A percentile compares a stretch with the other conserved stretches of the same genome.
phyloP scores from a whole-genome alignment of 345 rosid genomes.

The Eucalyptus microcorys region DNA sequence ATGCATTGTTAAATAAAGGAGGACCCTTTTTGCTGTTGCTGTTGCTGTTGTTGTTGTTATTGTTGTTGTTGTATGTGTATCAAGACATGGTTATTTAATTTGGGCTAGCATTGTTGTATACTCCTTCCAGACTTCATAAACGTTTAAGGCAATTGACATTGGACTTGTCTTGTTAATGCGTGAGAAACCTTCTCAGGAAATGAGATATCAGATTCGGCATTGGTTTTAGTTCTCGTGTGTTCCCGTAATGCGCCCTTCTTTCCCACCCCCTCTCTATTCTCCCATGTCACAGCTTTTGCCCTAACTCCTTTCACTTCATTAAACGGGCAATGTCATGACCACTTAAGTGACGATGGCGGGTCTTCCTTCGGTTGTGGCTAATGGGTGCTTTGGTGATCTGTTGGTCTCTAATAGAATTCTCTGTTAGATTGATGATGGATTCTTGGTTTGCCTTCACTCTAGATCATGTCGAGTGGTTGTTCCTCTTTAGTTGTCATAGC shows the following conservation, averaged over 20 bases:
- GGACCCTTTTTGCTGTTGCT: background rate
- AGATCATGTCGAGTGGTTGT: background rate
- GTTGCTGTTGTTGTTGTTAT: background rate
- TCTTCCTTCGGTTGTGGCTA: background rate
- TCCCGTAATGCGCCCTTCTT: background rate
- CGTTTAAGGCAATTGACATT: background rate
- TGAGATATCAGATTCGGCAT: background rate
- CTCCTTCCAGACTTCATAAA: background rate
- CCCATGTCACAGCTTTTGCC: background rate
- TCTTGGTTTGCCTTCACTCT: background rate
- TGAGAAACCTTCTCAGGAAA: background rate
- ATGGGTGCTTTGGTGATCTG: background rate
- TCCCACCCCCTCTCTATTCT: background rate
- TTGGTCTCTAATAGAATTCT: background rate
- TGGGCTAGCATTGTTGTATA: background rate
- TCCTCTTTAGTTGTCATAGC: background rate
- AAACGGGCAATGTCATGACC: background rate
- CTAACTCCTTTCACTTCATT: background rate
- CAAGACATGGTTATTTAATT: background rate
- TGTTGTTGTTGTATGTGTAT: background rate
- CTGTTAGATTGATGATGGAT: background rate
- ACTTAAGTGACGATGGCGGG: background rate
- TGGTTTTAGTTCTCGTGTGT: background rate
- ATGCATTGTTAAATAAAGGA: background rate
- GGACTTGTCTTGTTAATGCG: background rate